Base-by-base conservation (phyloP, 768 basidiomycete genomes). In the Boletales sp. region DNA sequence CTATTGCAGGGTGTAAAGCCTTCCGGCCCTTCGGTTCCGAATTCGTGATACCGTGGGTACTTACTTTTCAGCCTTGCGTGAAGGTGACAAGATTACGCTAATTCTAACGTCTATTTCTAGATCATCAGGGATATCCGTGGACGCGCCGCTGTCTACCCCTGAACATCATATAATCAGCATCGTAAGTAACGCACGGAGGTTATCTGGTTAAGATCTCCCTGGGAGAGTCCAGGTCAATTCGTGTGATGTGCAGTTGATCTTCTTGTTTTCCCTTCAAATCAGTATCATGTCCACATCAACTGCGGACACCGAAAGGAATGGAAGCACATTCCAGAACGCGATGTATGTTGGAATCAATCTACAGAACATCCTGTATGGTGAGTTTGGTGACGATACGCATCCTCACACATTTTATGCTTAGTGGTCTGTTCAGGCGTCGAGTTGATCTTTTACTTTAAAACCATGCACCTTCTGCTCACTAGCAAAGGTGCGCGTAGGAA, bases 281-380 rank as follows among this genome's bases (percentile, higher is more conserved):
- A 57, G 25, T 28, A 28, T 5, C 46, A 3, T 15, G 25, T 9
- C 40, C 39, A 2, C 15, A 2, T 32, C 44, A 1, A 2, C 13
- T 39, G 41, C 25, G 25, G 6, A 28, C 25, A 28, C 25, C 25
- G 25, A 7, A 28, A 28, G 25, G 5, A 28, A 28, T 28, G 25
- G 6, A 9, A 1, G 10, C 32, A 1, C 19, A 18, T 49, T 61
- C 49, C 56, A 62, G 28, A 53, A 35, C 34, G 50, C 56, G 7
- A 0, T 42, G 12, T 63, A 57, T 19, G 8, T 62, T 2, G 63
- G 52, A 25, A 48, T 51, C 4, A 59, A 41, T 38, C 13, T 65
- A 25, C n/a, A 59, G 21, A 37, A 59, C 32, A 50, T 63, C 30
- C 30, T 63, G 19, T 63, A 65, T 49, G 63, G 62, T 65, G 28